Evolutionary conservation across 148 eudicot genomes (phyloP), one percentile per base, ranked within the genome.

Genomic region (Chenopodium quinoa): DNA sequence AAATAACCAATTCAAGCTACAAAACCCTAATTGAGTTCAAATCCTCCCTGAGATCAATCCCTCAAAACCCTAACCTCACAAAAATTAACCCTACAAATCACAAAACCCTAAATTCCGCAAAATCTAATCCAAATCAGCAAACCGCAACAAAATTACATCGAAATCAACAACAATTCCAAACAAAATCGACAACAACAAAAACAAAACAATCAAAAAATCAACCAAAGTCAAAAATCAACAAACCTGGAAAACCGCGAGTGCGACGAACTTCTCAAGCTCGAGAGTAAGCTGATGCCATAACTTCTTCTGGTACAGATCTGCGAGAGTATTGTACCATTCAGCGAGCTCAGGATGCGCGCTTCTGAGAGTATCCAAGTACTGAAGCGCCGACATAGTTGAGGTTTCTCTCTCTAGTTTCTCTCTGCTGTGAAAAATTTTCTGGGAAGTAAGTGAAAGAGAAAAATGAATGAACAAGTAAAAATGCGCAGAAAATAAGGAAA

Each of bases 211-310:
- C 20, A 56, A 0, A 17, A 54, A 54, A 54, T 54, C 60, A 54
- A 17, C 3, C 20, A 56, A 56, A 17, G 3, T 20, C 4, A 70
- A 73, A 71, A 65, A 70, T 29, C 16, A 34, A 31, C 7, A 40
- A 40, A 91, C 98, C 96, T 93, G 97, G 75, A 95, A 91, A 58
- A 88, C 91, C 19, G 96, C 84, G 27, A 90, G 94, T 73, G 97
- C 90, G 58, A 95, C 88, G 88, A 95, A 95, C 70, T 90, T 91
- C n/a, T 93, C 96, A 71, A 93, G 97, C 87, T 93, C 92, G 80
- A 87, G 92, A 73, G 97, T 88, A 76, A 93, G 97, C 88, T 92
- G 99, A 54, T 95, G 97, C 99, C 99, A 95, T 3, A 95, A 97
- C 91, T 95, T 95, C 82, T 90, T 91, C 89, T 95, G 92, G 86